Conservation (phyloP, 331 rosid genomes). For the Pyrus hybrid region DNA sequence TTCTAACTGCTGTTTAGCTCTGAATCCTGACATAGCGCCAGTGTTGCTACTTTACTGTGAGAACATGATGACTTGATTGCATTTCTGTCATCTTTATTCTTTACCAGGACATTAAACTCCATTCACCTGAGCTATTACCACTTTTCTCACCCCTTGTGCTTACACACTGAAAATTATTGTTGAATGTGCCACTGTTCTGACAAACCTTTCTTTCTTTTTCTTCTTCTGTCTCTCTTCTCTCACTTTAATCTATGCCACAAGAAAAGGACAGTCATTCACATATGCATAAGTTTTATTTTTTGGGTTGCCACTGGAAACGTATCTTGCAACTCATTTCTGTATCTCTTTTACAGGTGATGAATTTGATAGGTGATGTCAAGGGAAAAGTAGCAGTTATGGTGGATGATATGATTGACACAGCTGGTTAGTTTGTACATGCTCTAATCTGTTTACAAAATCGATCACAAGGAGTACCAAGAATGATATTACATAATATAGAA, state of each 20-base stretch:
- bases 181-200: neutral
- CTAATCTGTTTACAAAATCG: neutral
- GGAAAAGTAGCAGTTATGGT: conserved; percentile 97
- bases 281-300: neutral
- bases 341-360: conserved; percentile 69
- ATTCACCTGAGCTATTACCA: neutral
- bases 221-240: neutral
- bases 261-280: neutral
- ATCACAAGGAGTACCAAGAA: neutral
- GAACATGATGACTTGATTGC: neutral
- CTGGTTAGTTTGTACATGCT: conserved; percentile 47
- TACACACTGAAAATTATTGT: neutral
- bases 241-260: neutral
- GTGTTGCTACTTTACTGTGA: neutral
- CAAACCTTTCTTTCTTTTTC: neutral
- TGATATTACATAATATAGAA: neutral
- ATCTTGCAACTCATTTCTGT: conserved; percentile 6
- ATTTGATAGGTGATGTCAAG: conserved; percentile 88
- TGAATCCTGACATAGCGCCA: neutral
- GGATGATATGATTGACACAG: conserved; percentile 95
- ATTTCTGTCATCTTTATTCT: neutral
- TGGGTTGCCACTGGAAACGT: neutral
- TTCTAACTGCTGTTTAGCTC: neutral
- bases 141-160: neutral
- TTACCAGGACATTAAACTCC: neutral